Conservation (phyloP, 2,329 filamentous ascomycete species). For the Mycosphaerelloides madeirae region DNA sequence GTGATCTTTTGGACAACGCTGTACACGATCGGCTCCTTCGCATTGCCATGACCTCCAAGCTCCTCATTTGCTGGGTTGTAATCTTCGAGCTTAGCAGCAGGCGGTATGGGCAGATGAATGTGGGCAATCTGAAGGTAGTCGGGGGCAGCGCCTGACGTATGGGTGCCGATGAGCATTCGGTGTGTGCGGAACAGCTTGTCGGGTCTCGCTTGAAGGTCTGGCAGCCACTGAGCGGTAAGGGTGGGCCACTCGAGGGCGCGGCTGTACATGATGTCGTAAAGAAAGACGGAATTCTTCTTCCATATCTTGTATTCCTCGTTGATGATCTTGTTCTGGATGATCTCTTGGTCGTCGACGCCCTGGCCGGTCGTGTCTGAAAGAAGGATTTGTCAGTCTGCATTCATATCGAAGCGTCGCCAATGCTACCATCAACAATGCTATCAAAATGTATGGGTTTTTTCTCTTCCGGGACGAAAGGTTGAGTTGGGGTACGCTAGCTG, state of each 20-base stretch:
- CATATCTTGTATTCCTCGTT: constrained; percentile 99
- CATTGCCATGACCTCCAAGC: constrained; percentile 84
- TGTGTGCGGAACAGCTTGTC: constrained; percentile 85
- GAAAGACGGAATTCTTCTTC: constrained; percentile 99
- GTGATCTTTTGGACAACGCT: constrained; percentile 93
- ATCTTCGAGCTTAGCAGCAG: constrained; percentile 67
- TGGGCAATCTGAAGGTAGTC: constrained; percentile 96
- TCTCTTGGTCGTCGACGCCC: constrained; percentile 23
- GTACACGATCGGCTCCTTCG: constrained; percentile 75
- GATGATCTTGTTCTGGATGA: constrained; percentile 75
- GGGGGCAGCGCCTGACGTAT: constrained; percentile 77
- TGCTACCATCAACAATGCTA: too few species aligned
- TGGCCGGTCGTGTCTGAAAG: constrained; percentile 14
- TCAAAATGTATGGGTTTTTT: too few species aligned
- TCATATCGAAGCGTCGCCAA: too few species aligned
- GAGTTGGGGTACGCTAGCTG: too few species aligned
- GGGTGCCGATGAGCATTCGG: constrained; percentile 86
- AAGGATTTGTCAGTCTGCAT: constrained; percentile 1
- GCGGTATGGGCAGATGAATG: constrained; percentile 81
- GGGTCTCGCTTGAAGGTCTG: constrained; percentile 79
- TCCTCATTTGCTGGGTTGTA: constrained; percentile 91
- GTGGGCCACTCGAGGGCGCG: constrained; percentile 97
- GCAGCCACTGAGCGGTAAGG: constrained; percentile 95
- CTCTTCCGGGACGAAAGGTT: too few species aligned
- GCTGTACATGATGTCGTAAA: constrained; percentile 95